Conservation (phyloP, 192 early-diverging fungal species). For the Entrophospora sp. region DNA sequence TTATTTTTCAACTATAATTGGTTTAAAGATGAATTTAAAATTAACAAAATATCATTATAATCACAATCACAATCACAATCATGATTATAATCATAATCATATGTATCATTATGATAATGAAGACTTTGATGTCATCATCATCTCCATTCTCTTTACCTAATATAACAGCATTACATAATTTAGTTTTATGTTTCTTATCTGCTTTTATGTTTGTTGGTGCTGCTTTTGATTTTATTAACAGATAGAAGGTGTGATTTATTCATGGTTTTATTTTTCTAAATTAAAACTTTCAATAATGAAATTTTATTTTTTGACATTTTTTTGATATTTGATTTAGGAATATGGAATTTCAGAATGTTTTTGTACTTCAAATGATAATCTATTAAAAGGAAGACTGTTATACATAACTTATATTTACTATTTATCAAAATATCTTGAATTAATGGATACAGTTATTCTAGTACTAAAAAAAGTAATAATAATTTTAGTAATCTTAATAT, state of each 20-base stretch:
- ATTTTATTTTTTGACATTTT: not conserved
- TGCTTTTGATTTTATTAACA: not conserved
- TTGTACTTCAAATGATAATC: slow-evolving; percentile 26
- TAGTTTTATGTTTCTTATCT: slow-evolving; percentile 28
- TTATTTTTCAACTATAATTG: slow-evolving; percentile 30
- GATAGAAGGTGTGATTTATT: slow-evolving; percentile 11
- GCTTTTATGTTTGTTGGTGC: slow-evolving; percentile 29
- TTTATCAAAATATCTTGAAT: slow-evolving; percentile 38
- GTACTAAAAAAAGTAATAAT: slow-evolving; percentile 39
- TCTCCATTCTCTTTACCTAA: slow-evolving; percentile 7
- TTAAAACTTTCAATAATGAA: not conserved
- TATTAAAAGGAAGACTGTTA: slow-evolving; percentile 22
- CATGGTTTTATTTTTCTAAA: no score
- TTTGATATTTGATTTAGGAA: slow-evolving; percentile 10
- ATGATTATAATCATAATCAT: not conserved
- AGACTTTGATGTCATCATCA: not conserved
- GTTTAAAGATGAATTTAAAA: slow-evolving; percentile 8
- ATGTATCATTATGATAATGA: slow-evolving; percentile 19
- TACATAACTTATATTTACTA: slow-evolving; percentile 42
- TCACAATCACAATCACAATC: not conserved
- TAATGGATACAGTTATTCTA: slow-evolving; percentile 42
- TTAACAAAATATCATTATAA: no score
- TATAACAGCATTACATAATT: slow-evolving; percentile 20
- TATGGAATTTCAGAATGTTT: slow-evolving; percentile 35
- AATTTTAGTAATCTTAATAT: not conserved